phyloP scores from a whole-genome alignment of 1,139 yeast genomes.

The Lodderomyces metapsilosis region DNA sequence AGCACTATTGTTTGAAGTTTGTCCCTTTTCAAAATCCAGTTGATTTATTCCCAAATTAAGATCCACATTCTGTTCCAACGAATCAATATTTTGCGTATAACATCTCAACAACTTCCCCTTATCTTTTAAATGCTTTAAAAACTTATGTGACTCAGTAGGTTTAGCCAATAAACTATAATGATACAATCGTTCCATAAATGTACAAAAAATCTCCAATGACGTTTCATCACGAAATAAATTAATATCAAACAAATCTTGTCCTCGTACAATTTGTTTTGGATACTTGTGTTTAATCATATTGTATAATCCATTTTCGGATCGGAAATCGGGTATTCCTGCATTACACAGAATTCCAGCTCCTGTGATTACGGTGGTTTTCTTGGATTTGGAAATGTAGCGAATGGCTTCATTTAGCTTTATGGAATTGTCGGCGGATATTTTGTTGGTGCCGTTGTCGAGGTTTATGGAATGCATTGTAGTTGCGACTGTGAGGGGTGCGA shows the following conservation, averaged over 20 bases:
- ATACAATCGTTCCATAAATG: conserved; percentile 76
- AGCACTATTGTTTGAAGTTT: conserved; percentile 9
- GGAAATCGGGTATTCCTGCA: conserved; percentile 95
- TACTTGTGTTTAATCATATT: conserved; percentile 64
- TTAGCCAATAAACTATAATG: conserved; percentile 59
- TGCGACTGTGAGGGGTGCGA: too few relatives aligned
- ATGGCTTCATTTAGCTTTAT: conserved; percentile 40
- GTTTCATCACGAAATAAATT: conserved; percentile 69
- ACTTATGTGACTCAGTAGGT: conserved; percentile 83
- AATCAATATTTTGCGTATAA: conserved; percentile 78
- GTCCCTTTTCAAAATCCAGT: conserved; percentile 25
- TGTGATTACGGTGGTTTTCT: conserved; percentile 63
- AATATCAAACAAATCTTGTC: conserved; percentile 88
- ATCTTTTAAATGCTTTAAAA: conserved; percentile 64
- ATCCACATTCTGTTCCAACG: conserved; percentile 35
- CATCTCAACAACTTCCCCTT: conserved; percentile 74
- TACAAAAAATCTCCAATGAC: conserved; percentile 68
- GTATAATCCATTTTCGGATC: conserved; percentile 82
- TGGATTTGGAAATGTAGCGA: conserved; percentile 44
- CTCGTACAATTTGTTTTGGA: conserved; percentile 64
- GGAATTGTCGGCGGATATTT: conserved; percentile 11
- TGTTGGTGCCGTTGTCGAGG: conserved; percentile 17
- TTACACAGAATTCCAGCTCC: conserved; percentile 97
- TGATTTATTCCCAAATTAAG: conserved; percentile 44
- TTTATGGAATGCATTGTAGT: conserved; percentile 33